Base-by-base conservation (phyloP, 2,329 filamentous ascomycete genomes). In the Nothophaeocryptopus gaeumannii region DNA sequence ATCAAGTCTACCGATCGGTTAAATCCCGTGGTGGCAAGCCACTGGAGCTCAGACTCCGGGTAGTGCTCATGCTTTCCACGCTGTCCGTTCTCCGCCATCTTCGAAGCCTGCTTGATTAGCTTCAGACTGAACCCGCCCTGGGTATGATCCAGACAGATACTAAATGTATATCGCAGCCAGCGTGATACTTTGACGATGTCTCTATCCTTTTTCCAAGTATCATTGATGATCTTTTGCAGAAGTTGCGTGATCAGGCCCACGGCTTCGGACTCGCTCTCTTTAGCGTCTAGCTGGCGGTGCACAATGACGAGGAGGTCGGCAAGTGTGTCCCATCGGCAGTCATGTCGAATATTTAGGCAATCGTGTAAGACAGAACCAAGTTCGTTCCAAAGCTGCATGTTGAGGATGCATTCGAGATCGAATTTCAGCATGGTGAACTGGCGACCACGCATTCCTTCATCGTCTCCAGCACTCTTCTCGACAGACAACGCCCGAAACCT, bases 121-220 rank as follows among this genome's bases (percentile, higher is more conserved):
- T 63, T 60, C 13, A 64, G 45, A 2, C 54, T 54, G 39, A 65
- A 57, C 12, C 45, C 35, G 38, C 47, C 41, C 8, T 56, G 32
- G 5, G 26, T 44, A 14, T 82, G 77, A 39, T 83, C 77, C 4
- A 90, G 69, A 0, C 85, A 78, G 1, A 82, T 74, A 54, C 87
- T 85, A 56, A 92, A 87, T 2, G 93, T 74, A 59, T 87, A 90
- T 1, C 88, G 81, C 39, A 92, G 79, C 73, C 93, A 95, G 60
- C 85, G 86, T 7, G 86, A 80, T 1, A 95, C 73, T 58, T 82
- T 83, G 1, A 67, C 63, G 4, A 75, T 74, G 54, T 85, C 77
- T 38, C 84, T 81, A 0, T 67, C 58, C 36, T 60, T 58, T 14
- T 59, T 61, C 69, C 81, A 85, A 13, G 86, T 83, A 40, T 82